Evolutionary conservation across 176 grass and related monocot genomes (phyloP), one percentile per base, ranked within the genome.

Genomic region (Ampelocalamus luodianensis): DNA sequence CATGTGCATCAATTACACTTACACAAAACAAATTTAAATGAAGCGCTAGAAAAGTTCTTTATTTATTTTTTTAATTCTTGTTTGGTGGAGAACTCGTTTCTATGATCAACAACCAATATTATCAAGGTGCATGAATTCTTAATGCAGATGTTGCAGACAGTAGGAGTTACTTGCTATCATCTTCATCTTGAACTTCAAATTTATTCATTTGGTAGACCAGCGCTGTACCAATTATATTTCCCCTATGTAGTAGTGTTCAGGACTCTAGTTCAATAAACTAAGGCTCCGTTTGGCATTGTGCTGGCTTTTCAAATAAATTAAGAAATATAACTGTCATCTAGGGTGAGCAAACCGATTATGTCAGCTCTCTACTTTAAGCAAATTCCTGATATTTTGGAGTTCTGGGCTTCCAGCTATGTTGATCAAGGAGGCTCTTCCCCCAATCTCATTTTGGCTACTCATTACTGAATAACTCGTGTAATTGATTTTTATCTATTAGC

Each of bases 321-420:
- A 84, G 66, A 65, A 65, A 65, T 66, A 48, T 74, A 66, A 43
- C 5, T 73, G 36, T 38, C 12, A 72, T 34, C 10, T 22, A 72
- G 18, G 13, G 48, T 76, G 72, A 67, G 45, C 36, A 65, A 20
- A 23, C 44, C 32, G 2, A 63, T 5, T 32, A 16, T 51, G 6
- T 26, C 54, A 66, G 27, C 23, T 55, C 37, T 78, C 56, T 80
- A 65, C 9, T 65, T 71, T 39, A 38, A 54, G 67, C 36, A 81
- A 72, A 63, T 86, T 64, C n/a, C 43, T 71, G 56, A 65, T 80
- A 76, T 22, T 72, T 71, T 53, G 29, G 29, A 72, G 37, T 70
- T 43, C 23, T 82, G 14, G 32, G n/a, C 70, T 72, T 66, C 20
- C 43, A 75, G 36, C 37, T 69, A 87, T 81, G 38, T 80, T 54